Evolutionary conservation across 1,284 basidiomycete genomes (phyloP).

Genomic region (Pseudozyma sp.): DNA sequence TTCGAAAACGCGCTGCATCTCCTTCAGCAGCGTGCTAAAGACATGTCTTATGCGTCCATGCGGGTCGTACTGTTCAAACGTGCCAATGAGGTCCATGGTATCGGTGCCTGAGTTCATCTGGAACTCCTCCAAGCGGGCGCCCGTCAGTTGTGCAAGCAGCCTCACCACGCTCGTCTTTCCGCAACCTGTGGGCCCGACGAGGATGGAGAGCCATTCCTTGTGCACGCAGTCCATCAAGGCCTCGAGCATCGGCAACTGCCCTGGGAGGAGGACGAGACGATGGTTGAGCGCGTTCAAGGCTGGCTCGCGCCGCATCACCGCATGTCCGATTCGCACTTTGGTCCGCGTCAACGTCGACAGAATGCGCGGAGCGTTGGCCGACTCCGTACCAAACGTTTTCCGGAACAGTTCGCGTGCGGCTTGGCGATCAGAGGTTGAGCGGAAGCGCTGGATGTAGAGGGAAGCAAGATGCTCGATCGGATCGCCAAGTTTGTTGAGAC

Average conservation of each 20-base stretch:
- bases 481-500: slow-evolving; percentile 72
- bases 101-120: slow-evolving; percentile 89
- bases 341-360: slow-evolving; percentile 73
- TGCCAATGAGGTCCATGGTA: slow-evolving; percentile 91
- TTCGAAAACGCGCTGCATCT: slow-evolving; percentile 26
- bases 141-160: slow-evolving; percentile 78
- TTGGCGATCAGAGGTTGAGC: slow-evolving; percentile 77
- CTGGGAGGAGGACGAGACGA: slow-evolving; percentile 73
- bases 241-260: slow-evolving; percentile 79
- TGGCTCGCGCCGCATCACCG: slow-evolving; percentile 71
- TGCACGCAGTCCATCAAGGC: slow-evolving; percentile 80
- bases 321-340: slow-evolving; percentile 79
- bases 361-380: slow-evolving; percentile 59
- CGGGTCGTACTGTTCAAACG: slow-evolving; percentile 84
- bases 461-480: slow-evolving; percentile 59
- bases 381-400: slow-evolving; percentile 72
- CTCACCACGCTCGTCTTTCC: slow-evolving; percentile 87
- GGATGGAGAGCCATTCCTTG: slow-evolving; percentile 86
- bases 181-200: slow-evolving; percentile 79
- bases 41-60: slow-evolving; percentile 19
- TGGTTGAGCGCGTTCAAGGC: slow-evolving; percentile 13
- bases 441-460: slow-evolving; percentile 86
- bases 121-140: slow-evolving; percentile 79
- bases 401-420: slow-evolving; percentile 77
- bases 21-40: slow-evolving; percentile 19